Evolutionary conservation across 768 basidiomycete genomes (phyloP).

Genomic region (Naganishia kalamii): DNA sequence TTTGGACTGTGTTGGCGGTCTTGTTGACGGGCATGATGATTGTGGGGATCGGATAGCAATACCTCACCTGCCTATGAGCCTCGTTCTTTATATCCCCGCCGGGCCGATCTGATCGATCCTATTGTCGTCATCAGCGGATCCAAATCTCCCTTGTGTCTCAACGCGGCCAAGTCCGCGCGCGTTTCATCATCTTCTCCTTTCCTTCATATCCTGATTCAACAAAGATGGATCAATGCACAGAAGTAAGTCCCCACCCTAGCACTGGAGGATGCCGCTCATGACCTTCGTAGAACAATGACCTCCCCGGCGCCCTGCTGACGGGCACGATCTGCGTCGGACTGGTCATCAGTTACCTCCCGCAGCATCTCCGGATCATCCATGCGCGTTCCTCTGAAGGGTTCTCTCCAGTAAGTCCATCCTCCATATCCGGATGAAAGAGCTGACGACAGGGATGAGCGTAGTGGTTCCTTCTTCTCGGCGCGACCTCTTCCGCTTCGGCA

Average conservation of each 20-base stretch:
- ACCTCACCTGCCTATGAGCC: no score
- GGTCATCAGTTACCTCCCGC: constrained; percentile 70
- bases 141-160: no score
- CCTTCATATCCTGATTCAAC: no score
- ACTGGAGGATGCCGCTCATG: not conserved
- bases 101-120: no score
- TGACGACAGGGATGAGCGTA: no score
- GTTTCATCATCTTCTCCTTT: no score
- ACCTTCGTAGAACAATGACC: constrained; percentile 48
- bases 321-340: constrained; percentile 64
- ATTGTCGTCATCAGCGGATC: no score
- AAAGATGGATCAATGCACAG: not conserved
- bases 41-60: not conserved
- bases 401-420: constrained; percentile 55
- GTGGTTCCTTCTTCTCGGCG: constrained; percentile 53
- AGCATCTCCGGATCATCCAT: constrained; percentile 58
- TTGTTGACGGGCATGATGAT: constrained; percentile 21
- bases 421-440: no score
- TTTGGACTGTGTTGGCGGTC: constrained; percentile 14
- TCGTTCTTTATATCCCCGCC: no score
- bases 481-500: constrained; percentile 70
- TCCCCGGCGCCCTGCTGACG: constrained; percentile 62
- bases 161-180: no score
- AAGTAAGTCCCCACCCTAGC: not conserved
- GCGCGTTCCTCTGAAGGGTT: constrained; percentile 78